Percentiles rank a stretch among this genome's conserved stretches.
Conservation (phyloP, 2,329 filamentous ascomycete genomes). For the Mycocentrospora acerina region DNA sequence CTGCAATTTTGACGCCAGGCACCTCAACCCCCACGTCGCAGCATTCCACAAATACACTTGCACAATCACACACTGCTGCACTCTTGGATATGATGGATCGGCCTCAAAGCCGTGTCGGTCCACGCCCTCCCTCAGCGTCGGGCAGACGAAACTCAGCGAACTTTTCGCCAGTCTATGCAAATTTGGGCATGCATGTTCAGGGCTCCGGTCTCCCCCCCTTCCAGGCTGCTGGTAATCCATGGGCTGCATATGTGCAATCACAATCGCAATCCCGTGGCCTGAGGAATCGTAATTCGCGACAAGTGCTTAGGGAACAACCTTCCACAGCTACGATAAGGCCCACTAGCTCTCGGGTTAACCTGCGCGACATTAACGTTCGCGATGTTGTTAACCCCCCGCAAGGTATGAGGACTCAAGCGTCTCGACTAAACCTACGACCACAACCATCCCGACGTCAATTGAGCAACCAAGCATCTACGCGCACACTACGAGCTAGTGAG, state of each 20-base stretch:
- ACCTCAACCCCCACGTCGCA: conserved; percentile 30
- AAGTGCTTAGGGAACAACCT: conserved; percentile 41
- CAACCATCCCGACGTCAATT: conserved; percentile 41
- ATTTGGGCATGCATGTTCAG: conserved; percentile 37
- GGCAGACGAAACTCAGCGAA: conserved; percentile 37
- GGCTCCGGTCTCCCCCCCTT: conserved; percentile 32
- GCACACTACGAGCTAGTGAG: conserved; percentile 38
- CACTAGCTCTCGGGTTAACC: conserved; percentile 35
- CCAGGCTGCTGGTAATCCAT: conserved; percentile 38
- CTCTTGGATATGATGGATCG: conserved; percentile 41
- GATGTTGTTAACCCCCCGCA: conserved; percentile 16
- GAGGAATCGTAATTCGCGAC: conserved; percentile 33
- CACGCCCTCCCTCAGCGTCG: conserved; percentile 38
- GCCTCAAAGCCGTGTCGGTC: conserved; percentile 38
- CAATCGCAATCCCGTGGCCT: conserved; percentile 21
- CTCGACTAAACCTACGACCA: conserved; percentile 37
- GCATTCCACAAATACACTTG: conserved; percentile 26
- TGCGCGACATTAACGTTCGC: conserved; percentile 28
- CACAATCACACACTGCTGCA: conserved; percentile 30
- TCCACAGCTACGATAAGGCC: conserved; percentile 42
- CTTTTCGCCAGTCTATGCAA: conserved; percentile 34
- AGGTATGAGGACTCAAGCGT: conserved; percentile 36
- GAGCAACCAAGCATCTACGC: conserved; percentile 37
- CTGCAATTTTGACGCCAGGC: conserved; percentile 31
- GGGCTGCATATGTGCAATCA: conserved; percentile 38